Conservation (phyloP, 2,329 filamentous ascomycete genomes). For the Nakataea oryzae region DNA sequence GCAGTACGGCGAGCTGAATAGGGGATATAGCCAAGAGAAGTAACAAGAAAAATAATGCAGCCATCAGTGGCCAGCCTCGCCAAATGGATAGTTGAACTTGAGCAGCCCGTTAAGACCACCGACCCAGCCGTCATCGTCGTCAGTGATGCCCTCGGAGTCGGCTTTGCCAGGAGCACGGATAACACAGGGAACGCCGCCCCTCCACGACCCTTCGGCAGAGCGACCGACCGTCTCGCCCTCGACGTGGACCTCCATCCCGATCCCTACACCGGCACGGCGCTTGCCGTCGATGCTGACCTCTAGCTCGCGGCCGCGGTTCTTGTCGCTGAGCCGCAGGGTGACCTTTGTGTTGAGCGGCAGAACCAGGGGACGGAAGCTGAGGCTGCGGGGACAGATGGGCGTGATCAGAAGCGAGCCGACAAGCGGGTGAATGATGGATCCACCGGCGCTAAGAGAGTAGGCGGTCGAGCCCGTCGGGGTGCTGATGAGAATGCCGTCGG, state of each 20-base stretch:
- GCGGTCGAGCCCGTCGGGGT: conserved; percentile 93
- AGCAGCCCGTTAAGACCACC: conserved; percentile 84
- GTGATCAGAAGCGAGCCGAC: conserved; percentile 84
- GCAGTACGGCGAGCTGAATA: not conserved
- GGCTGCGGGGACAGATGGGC: conserved; percentile 83
- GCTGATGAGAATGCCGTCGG: conserved; percentile 88
- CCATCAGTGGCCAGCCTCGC: conserved; percentile 37
- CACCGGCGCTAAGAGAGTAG: conserved; percentile 87
- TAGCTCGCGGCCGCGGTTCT: conserved; percentile 65
- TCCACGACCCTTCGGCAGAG: conserved; percentile 32
- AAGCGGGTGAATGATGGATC: conserved; percentile 87
- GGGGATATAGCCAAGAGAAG: not conserved
- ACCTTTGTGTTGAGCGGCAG: conserved; percentile 80
- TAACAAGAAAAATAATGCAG: conserved; percentile 2
- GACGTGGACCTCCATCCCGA: conserved; percentile 82
- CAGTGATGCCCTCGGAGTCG: conserved; percentile 27
- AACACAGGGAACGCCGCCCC: conserved; percentile 83
- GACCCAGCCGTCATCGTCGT: conserved; percentile 89
- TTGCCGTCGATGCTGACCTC: conserved; percentile 74
- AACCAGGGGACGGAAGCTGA: conserved; percentile 86
- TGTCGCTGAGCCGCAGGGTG: conserved; percentile 68
- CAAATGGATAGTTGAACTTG: conserved; percentile 98
- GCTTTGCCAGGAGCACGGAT: conserved; percentile 51
- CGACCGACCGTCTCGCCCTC: conserved; percentile 69
- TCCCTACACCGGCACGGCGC: conserved; percentile 53